Base-by-base conservation (phyloP, 1,284 basidiomycete genomes). In the Mycosarcoma maydis region DNA sequence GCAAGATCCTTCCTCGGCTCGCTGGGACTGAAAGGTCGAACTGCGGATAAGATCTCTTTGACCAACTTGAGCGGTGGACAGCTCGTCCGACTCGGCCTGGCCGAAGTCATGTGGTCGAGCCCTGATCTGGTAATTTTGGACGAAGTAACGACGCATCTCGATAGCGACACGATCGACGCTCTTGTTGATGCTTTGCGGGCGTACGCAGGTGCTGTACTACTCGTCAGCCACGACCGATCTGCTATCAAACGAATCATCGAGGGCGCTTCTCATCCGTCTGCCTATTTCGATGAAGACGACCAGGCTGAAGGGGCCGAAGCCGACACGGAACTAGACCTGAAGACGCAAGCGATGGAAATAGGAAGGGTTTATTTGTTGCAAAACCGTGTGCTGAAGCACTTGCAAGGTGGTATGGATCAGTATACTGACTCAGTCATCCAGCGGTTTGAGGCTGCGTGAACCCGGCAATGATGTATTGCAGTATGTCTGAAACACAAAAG, bases 171-270 rank as follows among this genome's bases (percentile, higher is more conserved):
- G 0, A 87, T 90, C 43, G 83, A 86, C 48, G 87, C 87, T 0
- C 83, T 90, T 3, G 85, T 87, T 1, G 81, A 84, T 9, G 87
- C 87, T 5, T 83, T 90, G 20, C 84, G 84, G 41, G 80, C 78
- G 14, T 90, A 86, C 72, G 81, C 82, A 22, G 89, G 90, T 3
- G 88, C 86, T 0, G 77, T 90, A 26, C 81, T 90, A 10, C 83
- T 90, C 10, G 86, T 90, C 49, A 89, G 87, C 29, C 90, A 91
- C 78, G 90, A 90, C 76, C 84, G 89, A 60, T 85, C 77, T 37
- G 82, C 75, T 6, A 56, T 67, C 16, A 77, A 70, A 52, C 33
- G 58, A 10, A 67, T 75, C 40, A 56, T 75, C 27, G 65, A 73
- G 37, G 34, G 48, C 8, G 57, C 45, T 1, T 62, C 60, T 3